Conservation (phyloP, 2,329 filamentous ascomycete species). For the Ceratocystis colombiana region DNA sequence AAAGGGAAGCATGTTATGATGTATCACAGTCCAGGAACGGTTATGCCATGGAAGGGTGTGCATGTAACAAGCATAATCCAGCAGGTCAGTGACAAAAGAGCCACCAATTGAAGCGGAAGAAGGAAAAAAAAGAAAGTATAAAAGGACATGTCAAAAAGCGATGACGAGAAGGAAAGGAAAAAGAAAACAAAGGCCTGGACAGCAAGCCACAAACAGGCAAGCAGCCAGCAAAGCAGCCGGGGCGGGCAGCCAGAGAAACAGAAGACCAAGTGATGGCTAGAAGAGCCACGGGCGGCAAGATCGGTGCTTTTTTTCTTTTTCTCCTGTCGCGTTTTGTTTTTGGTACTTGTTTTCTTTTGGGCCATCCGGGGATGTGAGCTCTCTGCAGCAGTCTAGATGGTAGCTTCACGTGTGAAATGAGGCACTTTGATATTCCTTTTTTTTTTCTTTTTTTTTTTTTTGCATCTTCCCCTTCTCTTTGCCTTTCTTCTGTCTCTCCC, state of each 20-base stretch:
- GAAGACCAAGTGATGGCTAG: background rate
- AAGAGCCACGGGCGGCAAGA: background rate
- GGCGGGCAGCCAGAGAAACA: background rate
- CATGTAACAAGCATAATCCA: background rate
- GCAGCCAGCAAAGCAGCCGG: background rate
- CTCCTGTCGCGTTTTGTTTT: background rate
- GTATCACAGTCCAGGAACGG: background rate
- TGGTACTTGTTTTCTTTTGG: background rate
- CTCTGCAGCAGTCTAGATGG: background rate
- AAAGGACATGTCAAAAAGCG: background rate
- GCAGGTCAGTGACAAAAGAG: background rate
- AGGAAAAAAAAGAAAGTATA: background rate
- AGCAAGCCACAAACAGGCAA: background rate
- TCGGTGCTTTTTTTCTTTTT: background rate
- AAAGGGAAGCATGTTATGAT: constrained; percentile 1
- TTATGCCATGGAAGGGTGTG: background rate
- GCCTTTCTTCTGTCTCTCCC: too few species aligned
- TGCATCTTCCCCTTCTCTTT: background rate
- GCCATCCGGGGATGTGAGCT: background rate
- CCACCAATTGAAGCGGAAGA: background rate
- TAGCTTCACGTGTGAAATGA: background rate
- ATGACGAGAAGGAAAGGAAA: constrained; percentile 8
- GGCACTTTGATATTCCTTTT: background rate
- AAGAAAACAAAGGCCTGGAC: constrained; percentile 13
- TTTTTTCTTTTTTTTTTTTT: background rate